Percentiles rank a stretch among this genome's conserved stretches.
phyloP scores from a whole-genome alignment of 805 yeast genomes.

The Yarrowia sp. region DNA sequence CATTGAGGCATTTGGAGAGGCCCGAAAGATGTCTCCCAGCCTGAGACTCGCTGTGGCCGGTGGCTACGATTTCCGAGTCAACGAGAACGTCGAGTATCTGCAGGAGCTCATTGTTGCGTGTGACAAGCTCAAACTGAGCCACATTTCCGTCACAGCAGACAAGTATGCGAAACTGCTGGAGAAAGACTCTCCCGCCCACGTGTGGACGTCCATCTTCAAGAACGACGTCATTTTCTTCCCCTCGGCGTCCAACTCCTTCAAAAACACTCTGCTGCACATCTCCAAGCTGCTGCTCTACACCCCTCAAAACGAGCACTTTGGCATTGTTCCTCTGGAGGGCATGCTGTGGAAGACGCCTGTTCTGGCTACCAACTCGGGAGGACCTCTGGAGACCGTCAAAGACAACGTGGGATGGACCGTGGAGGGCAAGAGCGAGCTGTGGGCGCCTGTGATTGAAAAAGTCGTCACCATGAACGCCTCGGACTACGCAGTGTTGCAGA shows the following conservation, averaged over 20 bases:
- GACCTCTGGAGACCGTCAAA: slow-evolving; percentile 83
- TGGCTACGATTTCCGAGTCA: slow-evolving; percentile 81
- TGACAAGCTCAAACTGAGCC: slow-evolving; percentile 31
- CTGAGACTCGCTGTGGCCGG: slow-evolving; percentile 78
- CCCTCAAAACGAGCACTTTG: slow-evolving; percentile 92
- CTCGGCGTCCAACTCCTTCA: slow-evolving; percentile 71
- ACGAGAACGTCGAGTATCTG: slow-evolving; percentile 78
- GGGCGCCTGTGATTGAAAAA: slow-evolving; percentile 50
- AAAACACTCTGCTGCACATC: slow-evolving; percentile 64
- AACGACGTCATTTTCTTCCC: slow-evolving; percentile 76
- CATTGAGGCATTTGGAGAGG: slow-evolving; percentile 63
- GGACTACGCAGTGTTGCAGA: slow-evolving; percentile 47
- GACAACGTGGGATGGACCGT: slow-evolving; percentile 53
- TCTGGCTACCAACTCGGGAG: slow-evolving; percentile 86
- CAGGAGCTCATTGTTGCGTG: slow-evolving; percentile 57
- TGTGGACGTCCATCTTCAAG: slow-evolving; percentile 4
- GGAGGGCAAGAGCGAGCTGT: slow-evolving; percentile 46
- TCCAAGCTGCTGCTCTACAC: slow-evolving; percentile 79
- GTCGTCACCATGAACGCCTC: slow-evolving; percentile 44
- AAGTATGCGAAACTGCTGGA: background rate
- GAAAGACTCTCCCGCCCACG: slow-evolving; percentile 15
- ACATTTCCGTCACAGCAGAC: slow-evolving; percentile 10
- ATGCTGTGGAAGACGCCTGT: slow-evolving; percentile 87
- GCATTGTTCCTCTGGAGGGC: slow-evolving; percentile 96
- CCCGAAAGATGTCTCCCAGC: slow-evolving; percentile 50